These are phyloP conservation scores for Linderina pennispora DNA, from an alignment of 192 early-diverging fungal genomes.

Conservation along the genomic window DNA sequence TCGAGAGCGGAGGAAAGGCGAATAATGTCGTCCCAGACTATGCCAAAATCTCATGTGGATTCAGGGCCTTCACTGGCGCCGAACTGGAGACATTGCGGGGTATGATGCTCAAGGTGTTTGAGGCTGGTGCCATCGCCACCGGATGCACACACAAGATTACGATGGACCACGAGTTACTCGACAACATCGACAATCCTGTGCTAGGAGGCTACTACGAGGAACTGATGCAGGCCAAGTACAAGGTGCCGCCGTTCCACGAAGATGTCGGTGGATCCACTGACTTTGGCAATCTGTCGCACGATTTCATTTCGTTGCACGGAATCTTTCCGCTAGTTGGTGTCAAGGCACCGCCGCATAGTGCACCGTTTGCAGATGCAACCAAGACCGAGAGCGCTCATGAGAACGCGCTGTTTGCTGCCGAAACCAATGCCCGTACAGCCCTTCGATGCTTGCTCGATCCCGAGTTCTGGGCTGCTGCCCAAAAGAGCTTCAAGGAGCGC, in stretches of 20 bases:
- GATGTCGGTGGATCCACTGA: not conserved
- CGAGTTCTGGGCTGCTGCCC: not conserved
- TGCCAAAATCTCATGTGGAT: not conserved
- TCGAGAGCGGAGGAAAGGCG: not conserved
- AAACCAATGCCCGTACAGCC: not conserved
- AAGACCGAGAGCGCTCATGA: not conserved
- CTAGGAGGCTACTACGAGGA: not conserved
- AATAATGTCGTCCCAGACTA: not conserved
- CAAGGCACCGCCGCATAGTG: not conserved
- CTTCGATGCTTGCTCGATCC: not conserved
- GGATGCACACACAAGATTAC: not conserved
- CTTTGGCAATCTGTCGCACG: not conserved
- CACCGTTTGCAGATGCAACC: not conserved
- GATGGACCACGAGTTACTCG: not conserved
- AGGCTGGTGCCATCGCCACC: not conserved
- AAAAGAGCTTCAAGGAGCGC: not conserved
- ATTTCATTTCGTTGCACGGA: not conserved
- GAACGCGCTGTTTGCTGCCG: not conserved
- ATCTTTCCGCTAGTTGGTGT: not conserved
- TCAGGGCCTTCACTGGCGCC: not conserved
- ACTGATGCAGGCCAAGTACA: not conserved
- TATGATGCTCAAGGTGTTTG: not conserved
- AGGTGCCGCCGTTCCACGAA: not conserved
- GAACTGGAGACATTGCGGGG: not conserved
- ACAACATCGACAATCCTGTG: not conserved